Conservation (phyloP, 305 asterid species). For the Euphrasia arctica region DNA sequence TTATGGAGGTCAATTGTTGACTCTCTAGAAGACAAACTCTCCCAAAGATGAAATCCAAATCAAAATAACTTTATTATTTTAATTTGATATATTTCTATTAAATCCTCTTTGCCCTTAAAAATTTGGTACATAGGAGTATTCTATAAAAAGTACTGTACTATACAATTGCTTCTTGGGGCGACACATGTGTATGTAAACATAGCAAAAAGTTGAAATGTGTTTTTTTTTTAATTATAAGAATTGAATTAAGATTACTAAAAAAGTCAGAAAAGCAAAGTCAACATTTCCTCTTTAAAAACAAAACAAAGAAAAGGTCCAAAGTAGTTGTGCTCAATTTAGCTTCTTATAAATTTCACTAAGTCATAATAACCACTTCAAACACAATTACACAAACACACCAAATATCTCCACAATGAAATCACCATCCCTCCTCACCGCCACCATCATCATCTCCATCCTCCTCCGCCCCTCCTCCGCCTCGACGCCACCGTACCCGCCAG, state of each 20-base stretch:
- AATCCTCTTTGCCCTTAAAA: too few relatives aligned
- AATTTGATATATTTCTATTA: too few relatives aligned
- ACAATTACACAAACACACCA: constrained; percentile 12
- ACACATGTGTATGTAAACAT: too few relatives aligned
- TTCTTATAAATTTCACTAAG: constrained; percentile 21
- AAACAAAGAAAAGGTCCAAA: constrained; percentile 24
- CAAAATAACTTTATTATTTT: too few relatives aligned
- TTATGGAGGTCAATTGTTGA: too few relatives aligned
- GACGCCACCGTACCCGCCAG: constrained; percentile 39
- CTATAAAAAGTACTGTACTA: too few relatives aligned
- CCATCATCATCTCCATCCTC: constrained; percentile 36
- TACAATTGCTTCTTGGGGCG: too few relatives aligned
- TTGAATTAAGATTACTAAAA: neutral
- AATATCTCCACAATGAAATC: constrained; percentile 33
- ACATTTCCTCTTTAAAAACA: neutral
- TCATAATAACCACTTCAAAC: neutral
- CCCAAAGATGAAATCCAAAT: too few relatives aligned
- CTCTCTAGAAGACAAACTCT: too few relatives aligned
- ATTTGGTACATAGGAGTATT: too few relatives aligned
- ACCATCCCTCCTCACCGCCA: constrained; percentile 23
- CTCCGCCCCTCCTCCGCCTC: constrained; percentile 28
- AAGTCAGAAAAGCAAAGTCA: constrained; percentile 26
- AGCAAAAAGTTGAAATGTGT: too few relatives aligned
- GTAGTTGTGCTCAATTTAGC: constrained; percentile 16
- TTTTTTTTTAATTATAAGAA: too few relatives aligned